These are phyloP conservation scores for Boletus sp. DNA, from an alignment of 768 basidiomycete species.

Conservation along the genomic window DNA sequence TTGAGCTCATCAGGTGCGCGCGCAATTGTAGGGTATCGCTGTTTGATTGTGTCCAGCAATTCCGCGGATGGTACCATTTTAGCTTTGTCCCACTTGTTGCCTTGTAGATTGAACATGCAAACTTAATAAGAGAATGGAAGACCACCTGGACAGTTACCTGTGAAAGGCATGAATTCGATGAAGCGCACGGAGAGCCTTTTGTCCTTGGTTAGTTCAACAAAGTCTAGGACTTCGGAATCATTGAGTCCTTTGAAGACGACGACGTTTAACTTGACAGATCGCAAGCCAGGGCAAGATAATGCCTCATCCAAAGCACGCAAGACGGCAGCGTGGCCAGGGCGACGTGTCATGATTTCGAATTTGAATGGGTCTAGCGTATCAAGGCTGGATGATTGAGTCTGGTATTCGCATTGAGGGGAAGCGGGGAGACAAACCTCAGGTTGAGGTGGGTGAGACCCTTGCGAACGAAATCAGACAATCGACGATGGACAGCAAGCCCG, in stretches of 20 bases:
- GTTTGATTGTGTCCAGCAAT: slow-evolving; percentile 51
- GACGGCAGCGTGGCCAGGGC: slow-evolving; percentile 75
- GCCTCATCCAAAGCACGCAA: slow-evolving; percentile 65
- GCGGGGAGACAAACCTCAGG: slow-evolving; percentile 45
- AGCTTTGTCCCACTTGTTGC: slow-evolving; percentile 79
- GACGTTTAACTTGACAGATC: slow-evolving; percentile 77
- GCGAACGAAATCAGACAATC: slow-evolving; percentile 61
- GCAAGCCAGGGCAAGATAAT: slow-evolving; percentile 47
- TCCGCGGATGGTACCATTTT: slow-evolving; percentile 81
- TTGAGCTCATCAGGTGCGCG: slow-evolving; percentile 67
- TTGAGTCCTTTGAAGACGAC: slow-evolving; percentile 83
- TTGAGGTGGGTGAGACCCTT: slow-evolving; percentile 79
- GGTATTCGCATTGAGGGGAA: neutral
- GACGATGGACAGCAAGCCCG: slow-evolving; percentile 72
- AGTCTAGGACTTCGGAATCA: slow-evolving; percentile 75
- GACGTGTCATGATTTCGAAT: slow-evolving; percentile 83
- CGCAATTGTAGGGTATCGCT: slow-evolving; percentile 46
- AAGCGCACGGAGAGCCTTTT: slow-evolving; percentile 71
- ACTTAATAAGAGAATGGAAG: slow-evolving; percentile 3
- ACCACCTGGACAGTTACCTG: slow-evolving; percentile 45
- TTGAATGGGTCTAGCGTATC: slow-evolving; percentile 86
- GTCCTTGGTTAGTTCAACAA: slow-evolving; percentile 72
- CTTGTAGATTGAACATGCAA: slow-evolving; percentile 35
- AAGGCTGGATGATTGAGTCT: slow-evolving; percentile 45
- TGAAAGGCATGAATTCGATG: slow-evolving; percentile 95